Percentiles rank a stretch among this genome's conserved stretches.
Evolutionary conservation across 352 stramenopile species (phyloP).

Genomic region (Globisporangium viniferum): DNA sequence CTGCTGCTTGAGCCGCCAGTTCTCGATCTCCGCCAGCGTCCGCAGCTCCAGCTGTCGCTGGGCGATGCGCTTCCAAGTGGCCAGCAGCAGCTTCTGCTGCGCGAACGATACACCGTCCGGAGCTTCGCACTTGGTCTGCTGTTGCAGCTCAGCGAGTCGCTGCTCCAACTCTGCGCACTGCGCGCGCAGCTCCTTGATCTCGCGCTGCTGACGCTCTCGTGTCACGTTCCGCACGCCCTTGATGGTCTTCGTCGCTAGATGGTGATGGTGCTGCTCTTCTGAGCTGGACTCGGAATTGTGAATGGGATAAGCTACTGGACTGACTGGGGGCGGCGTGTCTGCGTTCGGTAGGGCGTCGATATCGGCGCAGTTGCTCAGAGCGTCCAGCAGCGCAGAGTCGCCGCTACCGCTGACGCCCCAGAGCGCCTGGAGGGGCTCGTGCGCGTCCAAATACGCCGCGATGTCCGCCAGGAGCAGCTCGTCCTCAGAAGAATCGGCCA

Average conservation of each 20-base stretch:
- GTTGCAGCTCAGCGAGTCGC: neutral
- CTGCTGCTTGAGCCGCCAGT: neutral
- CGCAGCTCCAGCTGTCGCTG: constrained; percentile 4
- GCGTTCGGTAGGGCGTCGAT: neutral
- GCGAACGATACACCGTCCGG: neutral
- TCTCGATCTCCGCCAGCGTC: constrained; percentile 1
- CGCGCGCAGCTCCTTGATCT: constrained; percentile 1
- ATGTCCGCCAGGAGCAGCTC: constrained; percentile 7
- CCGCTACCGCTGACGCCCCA: neutral
- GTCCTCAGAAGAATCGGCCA: neutral
- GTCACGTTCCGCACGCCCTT: neutral
- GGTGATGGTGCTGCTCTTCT: neutral
- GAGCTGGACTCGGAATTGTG: neutral
- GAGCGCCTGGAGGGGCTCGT: constrained; percentile 1
- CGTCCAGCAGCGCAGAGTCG: neutral
- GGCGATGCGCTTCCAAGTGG: constrained; percentile 6
- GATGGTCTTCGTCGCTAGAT: neutral
- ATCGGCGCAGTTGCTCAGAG: neutral
- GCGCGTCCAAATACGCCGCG: constrained; percentile 1
- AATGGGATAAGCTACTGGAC: neutral
- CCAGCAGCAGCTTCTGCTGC: neutral
- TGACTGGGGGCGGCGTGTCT: neutral
- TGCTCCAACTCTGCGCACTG: constrained; percentile 1
- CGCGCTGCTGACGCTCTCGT: neutral
- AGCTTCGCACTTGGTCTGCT: neutral